Evolutionary conservation across 169 alveolate species (phyloP), one percentile per base, ranked within the genome.

Genomic region (Amoebophrya sp.): DNA sequence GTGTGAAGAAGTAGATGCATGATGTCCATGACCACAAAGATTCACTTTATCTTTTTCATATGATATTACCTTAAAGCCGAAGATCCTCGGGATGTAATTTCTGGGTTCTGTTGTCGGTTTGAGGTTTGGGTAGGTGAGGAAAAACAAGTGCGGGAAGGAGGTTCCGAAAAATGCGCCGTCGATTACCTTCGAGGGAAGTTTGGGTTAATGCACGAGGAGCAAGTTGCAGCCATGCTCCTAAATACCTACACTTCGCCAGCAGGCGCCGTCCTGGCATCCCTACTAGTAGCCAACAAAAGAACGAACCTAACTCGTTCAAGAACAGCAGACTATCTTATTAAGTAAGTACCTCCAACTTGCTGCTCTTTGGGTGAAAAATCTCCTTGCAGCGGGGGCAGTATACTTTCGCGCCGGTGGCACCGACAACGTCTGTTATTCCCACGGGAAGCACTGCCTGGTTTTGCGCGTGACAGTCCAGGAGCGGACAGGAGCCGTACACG

Each of bases 111-210:
- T 25, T 0, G 77, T 39, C 14, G 93, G 92, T 25, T 89, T 35
- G 89, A 35, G 93, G 35, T 88, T 0, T 18, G 47, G 41, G 35
- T 88, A 88, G 35, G 55, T 88, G 77, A 95, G n/a, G 94, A 93
- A 23, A 92, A 97, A 97, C 40, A 96, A 93, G 40, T 96, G 98
- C 3, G 99, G 98, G 91, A 97, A 96, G 40, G 97, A 95, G 0
- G 98, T 97, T 12, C 99, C 99, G 91, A 95, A 98, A 93, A 93
- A 98, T 29, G 98, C 97, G 35, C 99, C 99, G 94, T 98, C 99
- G 55, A 97, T 93, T 54, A 95, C 92, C 33, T 96, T 92, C 90
- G 54, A 41, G 12, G 54, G 2, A 41, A n/a, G n/a, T n/a, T n/a
- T n/a, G n/a, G n/a, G n/a, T n/a, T n/a, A n/a, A n/a, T n/a, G n/a